Conservation (phyloP, 73 alveolate species). For the Paramecium pentaurelia region DNA sequence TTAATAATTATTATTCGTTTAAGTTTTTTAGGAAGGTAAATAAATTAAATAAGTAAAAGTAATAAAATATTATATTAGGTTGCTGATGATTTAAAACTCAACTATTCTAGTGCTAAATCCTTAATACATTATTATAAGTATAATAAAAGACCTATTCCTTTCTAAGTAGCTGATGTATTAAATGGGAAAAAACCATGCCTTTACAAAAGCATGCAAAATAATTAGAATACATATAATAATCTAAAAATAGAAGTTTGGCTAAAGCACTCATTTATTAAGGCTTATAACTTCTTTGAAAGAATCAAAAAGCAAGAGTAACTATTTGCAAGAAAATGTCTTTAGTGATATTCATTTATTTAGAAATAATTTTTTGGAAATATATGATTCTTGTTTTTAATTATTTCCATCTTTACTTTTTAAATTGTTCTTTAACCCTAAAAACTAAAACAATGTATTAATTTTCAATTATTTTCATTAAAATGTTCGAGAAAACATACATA, state of each 20-base stretch:
- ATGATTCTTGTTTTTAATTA: neutral
- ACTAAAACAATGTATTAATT: neutral
- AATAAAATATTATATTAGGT: neutral
- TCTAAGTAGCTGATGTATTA: neutral
- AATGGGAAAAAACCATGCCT: neutral
- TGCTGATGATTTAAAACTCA: neutral
- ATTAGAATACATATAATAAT: neutral
- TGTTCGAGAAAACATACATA: neutral
- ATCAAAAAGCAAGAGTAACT: neutral
- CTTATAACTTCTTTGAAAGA: neutral
- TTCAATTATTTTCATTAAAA: neutral
- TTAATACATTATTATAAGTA: neutral
- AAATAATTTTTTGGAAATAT: neutral
- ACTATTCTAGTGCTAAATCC: constrained; percentile 33
- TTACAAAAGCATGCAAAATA: neutral
- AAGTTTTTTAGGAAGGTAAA: constrained; percentile 7
- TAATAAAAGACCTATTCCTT: constrained; percentile 27
- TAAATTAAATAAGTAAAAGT: neutral
- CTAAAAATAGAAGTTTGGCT: constrained; percentile 17
- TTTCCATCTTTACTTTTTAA: neutral
- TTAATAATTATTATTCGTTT: neutral
- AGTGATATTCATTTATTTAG: neutral
- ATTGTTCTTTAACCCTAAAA: neutral
- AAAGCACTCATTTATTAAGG: neutral
- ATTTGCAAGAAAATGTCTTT: neutral